phyloP scores from a whole-genome alignment of 257 asterid species.

The Osmanthus fragrans region DNA sequence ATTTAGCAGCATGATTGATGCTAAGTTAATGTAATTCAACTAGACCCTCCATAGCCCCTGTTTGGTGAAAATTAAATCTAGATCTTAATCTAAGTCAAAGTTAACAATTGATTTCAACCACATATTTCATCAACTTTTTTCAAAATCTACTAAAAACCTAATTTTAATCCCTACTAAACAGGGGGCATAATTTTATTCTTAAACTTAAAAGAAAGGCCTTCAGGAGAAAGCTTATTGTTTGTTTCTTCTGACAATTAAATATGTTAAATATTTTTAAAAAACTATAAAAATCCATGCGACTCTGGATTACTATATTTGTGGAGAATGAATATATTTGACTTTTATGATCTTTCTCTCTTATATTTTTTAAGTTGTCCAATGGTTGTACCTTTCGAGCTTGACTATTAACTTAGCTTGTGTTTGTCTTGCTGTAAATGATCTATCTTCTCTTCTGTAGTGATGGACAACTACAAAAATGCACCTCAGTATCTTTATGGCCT shows the following conservation, averaged over 20 bases:
- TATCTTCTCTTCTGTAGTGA: constrained; percentile 50
- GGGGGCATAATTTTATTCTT: constrained; percentile 1
- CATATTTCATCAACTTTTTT: no score
- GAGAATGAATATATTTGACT: background rate
- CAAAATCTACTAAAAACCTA: no score
- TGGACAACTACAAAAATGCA: constrained; percentile 74
- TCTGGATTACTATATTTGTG: constrained; percentile 5
- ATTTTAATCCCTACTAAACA: no score
- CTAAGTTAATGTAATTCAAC: background rate
- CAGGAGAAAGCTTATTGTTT: background rate
- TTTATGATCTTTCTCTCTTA: background rate
- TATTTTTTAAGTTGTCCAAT: background rate
- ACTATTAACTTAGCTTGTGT: background rate
- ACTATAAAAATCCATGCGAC: background rate
- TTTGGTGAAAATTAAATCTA: no score
- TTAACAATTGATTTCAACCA: no score
- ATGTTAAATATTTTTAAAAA: background rate
- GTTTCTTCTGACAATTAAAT: background rate
- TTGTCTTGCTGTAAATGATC: constrained; percentile 9
- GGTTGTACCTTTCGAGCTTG: background rate
- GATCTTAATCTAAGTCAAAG: no score
- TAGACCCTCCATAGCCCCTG: background rate
- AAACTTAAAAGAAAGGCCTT: constrained; percentile 11
- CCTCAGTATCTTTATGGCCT: constrained; percentile 91
- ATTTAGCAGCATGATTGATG: background rate